Evolutionary conservation across 306 rosid species (phyloP).

Genomic region (Abrus pulchellus): DNA sequence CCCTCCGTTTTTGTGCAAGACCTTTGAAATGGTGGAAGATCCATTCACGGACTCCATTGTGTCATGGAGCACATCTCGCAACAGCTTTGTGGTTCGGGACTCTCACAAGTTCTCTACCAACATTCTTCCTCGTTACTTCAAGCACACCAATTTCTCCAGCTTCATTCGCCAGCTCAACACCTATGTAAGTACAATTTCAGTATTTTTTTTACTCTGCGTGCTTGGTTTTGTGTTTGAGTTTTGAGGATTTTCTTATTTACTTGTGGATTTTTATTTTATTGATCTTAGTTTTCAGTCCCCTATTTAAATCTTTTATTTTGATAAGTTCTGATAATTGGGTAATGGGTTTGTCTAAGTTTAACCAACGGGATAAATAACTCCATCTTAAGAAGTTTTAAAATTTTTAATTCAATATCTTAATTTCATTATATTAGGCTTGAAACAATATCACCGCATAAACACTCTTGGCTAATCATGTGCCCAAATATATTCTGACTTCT

Average conservation of each 20-base stretch:
- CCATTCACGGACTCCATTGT: neutral
- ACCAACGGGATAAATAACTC: no score
- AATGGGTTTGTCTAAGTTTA: no score
- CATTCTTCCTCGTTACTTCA: constrained; percentile 24
- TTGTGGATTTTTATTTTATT: no score
- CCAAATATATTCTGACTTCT: neutral
- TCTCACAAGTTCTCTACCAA: neutral
- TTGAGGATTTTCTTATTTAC: no score
- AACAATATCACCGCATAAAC: neutral
- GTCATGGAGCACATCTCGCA: neutral
- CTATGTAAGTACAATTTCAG: neutral
- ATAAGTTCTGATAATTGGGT: no score
- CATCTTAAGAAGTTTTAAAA: no score
- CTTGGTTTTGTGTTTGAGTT: no score
- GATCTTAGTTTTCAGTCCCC: no score
- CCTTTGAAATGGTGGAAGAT: constrained; percentile 23
- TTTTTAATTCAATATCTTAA: no score
- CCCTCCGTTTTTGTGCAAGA: constrained; percentile 1
- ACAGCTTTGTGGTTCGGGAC: constrained; percentile 13
- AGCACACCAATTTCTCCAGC: constrained; percentile 11
- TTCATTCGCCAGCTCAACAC: constrained; percentile 30
- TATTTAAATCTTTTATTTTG: no score
- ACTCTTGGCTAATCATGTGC: neutral
- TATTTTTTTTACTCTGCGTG: no score
- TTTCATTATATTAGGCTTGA: no score